A percentile compares a stretch with the other conserved stretches of the same genome.
These are phyloP conservation scores for Fusarium sp. DNA, from an alignment of 2,329 filamentous ascomycete genomes.

Conservation along the genomic window DNA sequence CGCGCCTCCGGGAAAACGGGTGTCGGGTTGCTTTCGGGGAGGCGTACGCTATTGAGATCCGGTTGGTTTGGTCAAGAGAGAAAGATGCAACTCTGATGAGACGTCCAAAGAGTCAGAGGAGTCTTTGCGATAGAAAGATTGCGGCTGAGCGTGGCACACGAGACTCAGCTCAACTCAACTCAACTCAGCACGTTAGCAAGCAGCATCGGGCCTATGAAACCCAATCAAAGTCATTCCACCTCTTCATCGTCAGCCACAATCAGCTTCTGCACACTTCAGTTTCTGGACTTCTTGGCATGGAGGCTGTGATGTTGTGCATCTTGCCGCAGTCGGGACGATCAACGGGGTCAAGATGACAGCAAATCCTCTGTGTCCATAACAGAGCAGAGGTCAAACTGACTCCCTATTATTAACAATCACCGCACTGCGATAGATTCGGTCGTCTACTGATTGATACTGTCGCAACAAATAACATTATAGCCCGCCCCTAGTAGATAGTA, in stretches of 20 bases:
- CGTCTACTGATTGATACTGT: neutral
- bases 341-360: neutral
- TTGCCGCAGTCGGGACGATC: conserved; percentile 22
- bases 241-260: neutral
- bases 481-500: too few relatives aligned
- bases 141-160: too few relatives aligned
- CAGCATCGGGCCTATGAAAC: too few relatives aligned
- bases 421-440: neutral
- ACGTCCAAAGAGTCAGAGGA: neutral
- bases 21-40: conserved; percentile 29
- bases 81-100: conserved; percentile 2
- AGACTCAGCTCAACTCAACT: too few relatives aligned
- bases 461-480: neutral
- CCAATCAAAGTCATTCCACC: too few relatives aligned
- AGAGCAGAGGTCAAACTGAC: too few relatives aligned
- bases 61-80: neutral
- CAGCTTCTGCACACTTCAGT: neutral
- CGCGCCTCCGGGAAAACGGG: conserved; percentile 11
- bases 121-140: too few relatives aligned
- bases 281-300: conserved; percentile 19
- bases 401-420: too few relatives aligned
- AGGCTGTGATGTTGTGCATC: conserved; percentile 29
- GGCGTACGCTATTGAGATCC: conserved; percentile 24
- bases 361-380: too few relatives aligned
- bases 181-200: too few relatives aligned